Base-by-base conservation (phyloP, 2,329 filamentous ascomycete genomes). In the Furcasterigmium furcatum region DNA sequence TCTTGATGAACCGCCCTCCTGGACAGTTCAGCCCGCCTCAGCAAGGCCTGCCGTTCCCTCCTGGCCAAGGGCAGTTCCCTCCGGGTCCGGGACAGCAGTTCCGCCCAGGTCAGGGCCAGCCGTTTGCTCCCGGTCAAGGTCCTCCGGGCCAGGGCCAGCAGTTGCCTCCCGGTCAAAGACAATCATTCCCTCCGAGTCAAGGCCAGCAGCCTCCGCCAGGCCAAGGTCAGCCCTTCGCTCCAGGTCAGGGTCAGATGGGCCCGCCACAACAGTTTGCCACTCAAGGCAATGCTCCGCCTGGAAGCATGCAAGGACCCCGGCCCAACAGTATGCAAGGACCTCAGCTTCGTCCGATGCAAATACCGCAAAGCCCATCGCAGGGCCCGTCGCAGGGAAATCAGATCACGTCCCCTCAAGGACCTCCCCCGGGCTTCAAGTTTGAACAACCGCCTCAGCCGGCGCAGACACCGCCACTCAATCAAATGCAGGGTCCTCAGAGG, bases 11-110 rank as follows among this genome's bases (percentile, higher is more conserved):
- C 14, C 42, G 42, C 14, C 18, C 18, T 24, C 42, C 32, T 9
- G 16, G 21, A 12, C 48, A 48, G 7, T 21, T 30, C 32, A 39
- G 24, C 18, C 22, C n/a, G 24, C 41, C 30, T 21, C 41, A 32
- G 13, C 20, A 44, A n/a, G 24, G 34, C 14, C 30, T 34, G 10
- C 46, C 48, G 19, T n/a, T 22, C n/a, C 21, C 21, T n/a, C 30
- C 19, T 13, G 16, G 38, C 19, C 43, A 25, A n/a, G 42, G 18
- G 19, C 22, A n/a, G n/a, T n/a, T n/a, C n/a, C n/a, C n/a, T n/a
- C n/a, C n/a, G n/a, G 40, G 25, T 16, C 20, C 46, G 14, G 24
- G 34, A 13, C 30, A 39, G 10, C 46, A 50, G 19, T n/a, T 22
- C n/a, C 21, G 22, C 8, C 30, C 19, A 16, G 16, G 38, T 19